Base-by-base conservation (phyloP, 2,329 filamentous ascomycete genomes). In the Fusarium austroafricanum region DNA sequence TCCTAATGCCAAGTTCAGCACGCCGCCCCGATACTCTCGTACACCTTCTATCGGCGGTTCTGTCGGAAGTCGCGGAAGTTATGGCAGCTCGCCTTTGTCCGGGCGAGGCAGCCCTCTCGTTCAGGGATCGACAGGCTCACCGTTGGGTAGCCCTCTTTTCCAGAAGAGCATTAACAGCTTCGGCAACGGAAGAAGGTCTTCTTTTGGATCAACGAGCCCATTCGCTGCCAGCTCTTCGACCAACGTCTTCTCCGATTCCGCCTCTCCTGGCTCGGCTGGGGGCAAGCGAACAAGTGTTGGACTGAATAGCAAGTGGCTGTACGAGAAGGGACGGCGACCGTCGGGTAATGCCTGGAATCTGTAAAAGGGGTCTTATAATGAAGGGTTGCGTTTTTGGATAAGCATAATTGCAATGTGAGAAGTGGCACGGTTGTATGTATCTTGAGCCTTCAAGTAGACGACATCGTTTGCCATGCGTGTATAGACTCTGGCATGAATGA, bases 291-390 rank as follows among this genome's bases (percentile, higher is more conserved):
- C 90, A 40, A 94, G 88, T 69, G 88, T 96, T 52, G 89, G 89
- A 1, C 76, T 97, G 75, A 97, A 95, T 79, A 97, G 89, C 81
- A 97, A 96, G 81, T 98, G 95, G 95, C 79, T 97, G 62, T 98
- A 97, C 76, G 93, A 97, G 79, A 92, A 90, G 80, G 91, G 92
- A 73, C 82, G 89, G 76, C 77, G 89, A 76, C 81, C 85, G 70
- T 83, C 84, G 51, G 77, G 82, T 12, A 83, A 77, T 55, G 74
- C 79, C 31, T 83, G 81, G 79, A 70, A 75, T 49, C 75, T 78
- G 46, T 80, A 42, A 75, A 43, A 10, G 14, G 15, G 23, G 8
- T n/a, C 40, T 35, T 45, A 15, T 56, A 59, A 58, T 52, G 39
- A 58, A 60, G 47, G 26, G 18, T 23, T 42, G 42, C 29, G 35